Evolutionary conservation across 208 protist species (phyloP).

Genomic region (Trypanosoma congolense): DNA sequence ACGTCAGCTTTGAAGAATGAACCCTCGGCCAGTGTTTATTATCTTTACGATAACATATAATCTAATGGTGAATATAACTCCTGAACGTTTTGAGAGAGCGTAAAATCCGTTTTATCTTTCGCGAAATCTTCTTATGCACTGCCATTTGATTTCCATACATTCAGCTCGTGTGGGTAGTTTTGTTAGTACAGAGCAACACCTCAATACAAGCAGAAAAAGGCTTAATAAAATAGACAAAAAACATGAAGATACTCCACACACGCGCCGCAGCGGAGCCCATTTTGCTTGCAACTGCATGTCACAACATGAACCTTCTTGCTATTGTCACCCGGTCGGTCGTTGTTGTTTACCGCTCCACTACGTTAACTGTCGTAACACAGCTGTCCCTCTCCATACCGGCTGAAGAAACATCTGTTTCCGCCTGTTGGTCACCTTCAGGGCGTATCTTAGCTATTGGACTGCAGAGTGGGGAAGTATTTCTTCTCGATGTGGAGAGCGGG

Average conservation of each 20-base stretch:
- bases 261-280: conserved; percentile 59
- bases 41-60: too few species aligned
- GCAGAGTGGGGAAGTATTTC: conserved; percentile 32
- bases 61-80: too few species aligned
- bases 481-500: conserved; percentile 71
- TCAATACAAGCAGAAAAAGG: too few species aligned
- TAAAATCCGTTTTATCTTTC: too few species aligned
- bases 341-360: conserved; percentile 74
- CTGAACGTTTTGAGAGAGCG: too few species aligned
- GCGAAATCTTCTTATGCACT: too few species aligned
- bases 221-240: too few species aligned
- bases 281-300: conserved; percentile 66
- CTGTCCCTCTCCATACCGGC: conserved; percentile 26
- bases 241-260: conserved; percentile 75
- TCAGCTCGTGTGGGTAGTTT: too few species aligned
- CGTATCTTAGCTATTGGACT: conserved; percentile 60
- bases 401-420: conserved; percentile 18
- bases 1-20: too few species aligned
- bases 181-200: too few species aligned
- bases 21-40: too few species aligned
- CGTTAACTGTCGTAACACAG: conserved; percentile 52
- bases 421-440: conserved; percentile 68
- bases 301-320: conserved; percentile 69
- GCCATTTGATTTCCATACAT: too few species aligned
- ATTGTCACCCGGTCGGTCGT: conserved; percentile 52